These are phyloP conservation scores for Mercurialis annua DNA, from an alignment of 345 rosid species.

Conservation along the genomic window DNA sequence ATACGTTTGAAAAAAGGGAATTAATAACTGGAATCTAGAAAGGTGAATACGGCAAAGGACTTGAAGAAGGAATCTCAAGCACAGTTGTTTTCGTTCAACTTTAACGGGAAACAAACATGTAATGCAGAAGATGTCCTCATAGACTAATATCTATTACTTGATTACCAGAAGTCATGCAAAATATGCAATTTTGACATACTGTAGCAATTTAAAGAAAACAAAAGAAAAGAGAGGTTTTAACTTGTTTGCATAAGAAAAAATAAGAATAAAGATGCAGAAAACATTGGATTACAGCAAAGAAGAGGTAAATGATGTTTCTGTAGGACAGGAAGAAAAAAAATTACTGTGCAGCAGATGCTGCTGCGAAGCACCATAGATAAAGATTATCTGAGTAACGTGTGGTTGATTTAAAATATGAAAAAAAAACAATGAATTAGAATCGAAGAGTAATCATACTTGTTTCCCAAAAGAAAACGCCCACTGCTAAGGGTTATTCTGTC, in stretches of 20 bases:
- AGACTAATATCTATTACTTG: too few species aligned
- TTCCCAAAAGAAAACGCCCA: conserved; percentile 88
- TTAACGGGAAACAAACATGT: background rate
- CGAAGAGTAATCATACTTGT: conserved; percentile 51
- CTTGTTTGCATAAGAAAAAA: too few species aligned
- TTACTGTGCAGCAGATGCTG: too few species aligned
- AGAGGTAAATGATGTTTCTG: background rate
- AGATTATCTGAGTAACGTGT: background rate
- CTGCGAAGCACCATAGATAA: background rate
- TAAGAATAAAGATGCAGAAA: too few species aligned
- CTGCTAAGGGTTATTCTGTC: conserved; percentile 92
- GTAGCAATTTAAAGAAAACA: too few species aligned
- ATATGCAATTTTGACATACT: too few species aligned
- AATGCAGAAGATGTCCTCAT: too few species aligned
- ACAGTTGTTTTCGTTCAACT: too few species aligned
- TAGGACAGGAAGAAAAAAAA: too few species aligned
- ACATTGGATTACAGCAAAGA: background rate
- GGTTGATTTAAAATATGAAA: background rate
- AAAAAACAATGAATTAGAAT: background rate
- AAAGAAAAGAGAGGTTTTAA: too few species aligned
- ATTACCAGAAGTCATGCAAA: too few species aligned
- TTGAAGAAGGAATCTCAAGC: background rate
- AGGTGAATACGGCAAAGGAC: background rate
- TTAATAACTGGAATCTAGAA: background rate
- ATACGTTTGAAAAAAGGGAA: background rate